Conservation (phyloP, 2,329 filamentous ascomycete species). For the Davidsoniella virescens region DNA sequence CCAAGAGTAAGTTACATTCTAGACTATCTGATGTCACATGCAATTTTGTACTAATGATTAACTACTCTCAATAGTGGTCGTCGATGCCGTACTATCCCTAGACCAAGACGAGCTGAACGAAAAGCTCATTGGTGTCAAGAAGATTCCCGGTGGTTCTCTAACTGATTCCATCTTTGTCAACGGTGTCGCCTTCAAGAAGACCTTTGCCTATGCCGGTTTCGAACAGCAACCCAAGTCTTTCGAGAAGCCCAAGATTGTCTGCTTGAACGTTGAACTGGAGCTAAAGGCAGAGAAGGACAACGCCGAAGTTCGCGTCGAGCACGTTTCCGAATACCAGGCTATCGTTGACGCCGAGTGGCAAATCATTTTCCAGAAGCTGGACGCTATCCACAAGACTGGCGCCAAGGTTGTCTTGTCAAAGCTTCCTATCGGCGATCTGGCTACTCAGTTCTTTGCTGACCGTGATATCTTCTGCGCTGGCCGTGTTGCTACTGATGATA, state of each 20-base stretch:
- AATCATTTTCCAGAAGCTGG: slow-evolving; percentile 99
- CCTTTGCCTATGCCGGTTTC: slow-evolving; percentile 96
- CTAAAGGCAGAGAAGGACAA: slow-evolving; percentile 99
- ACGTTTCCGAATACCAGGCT: slow-evolving; percentile 97
- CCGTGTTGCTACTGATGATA: slow-evolving; percentile 76
- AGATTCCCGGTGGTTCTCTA: slow-evolving; percentile 88
- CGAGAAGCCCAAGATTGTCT: slow-evolving; percentile 87
- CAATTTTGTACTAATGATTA: background rate
- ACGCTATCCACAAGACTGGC: slow-evolving; percentile 81
- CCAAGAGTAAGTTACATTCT: slow-evolving; percentile 49
- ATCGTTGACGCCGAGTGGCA: slow-evolving; percentile 99
- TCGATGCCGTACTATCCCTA: slow-evolving; percentile 85
- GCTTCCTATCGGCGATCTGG: slow-evolving; percentile 90
- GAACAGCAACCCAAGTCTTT: slow-evolving; percentile 98
- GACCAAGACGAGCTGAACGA: slow-evolving; percentile 97
- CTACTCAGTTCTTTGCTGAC: slow-evolving; percentile 96
- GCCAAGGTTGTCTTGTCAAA: slow-evolving; percentile 97
- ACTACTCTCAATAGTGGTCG: slow-evolving; percentile 53
- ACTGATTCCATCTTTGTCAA: slow-evolving; percentile 96
- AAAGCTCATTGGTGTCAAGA: slow-evolving; percentile 95
- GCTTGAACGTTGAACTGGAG: slow-evolving; percentile 93
- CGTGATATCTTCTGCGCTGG: slow-evolving; percentile 97
- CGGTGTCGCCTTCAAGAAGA: slow-evolving; percentile 99
- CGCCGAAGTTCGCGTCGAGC: slow-evolving; percentile 91
- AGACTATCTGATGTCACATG: background rate